phyloP scores from a whole-genome alignment of 768 basidiomycete species.

The Leccinum longicurvipes region DNA sequence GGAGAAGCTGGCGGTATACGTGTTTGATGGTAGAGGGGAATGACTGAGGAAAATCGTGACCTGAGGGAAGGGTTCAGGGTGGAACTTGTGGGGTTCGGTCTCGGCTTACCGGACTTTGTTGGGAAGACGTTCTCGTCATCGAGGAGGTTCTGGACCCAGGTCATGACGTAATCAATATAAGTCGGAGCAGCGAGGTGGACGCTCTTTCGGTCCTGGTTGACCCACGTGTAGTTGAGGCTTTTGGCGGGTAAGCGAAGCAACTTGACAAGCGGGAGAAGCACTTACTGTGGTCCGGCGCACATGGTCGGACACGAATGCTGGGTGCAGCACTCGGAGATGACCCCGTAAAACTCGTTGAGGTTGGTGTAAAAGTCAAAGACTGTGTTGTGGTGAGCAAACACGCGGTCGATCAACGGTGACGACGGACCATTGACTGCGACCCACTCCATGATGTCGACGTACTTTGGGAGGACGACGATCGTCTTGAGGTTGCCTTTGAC shows the following conservation, averaged over 20 bases:
- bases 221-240: constrained; percentile 93
- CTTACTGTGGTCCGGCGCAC: constrained; percentile 84
- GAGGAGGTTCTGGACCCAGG: constrained; percentile 89
- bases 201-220: constrained; percentile 85
- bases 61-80: constrained; percentile 38
- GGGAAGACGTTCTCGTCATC: constrained; percentile 96
- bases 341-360: constrained; percentile 94
- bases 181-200: constrained; percentile 89
- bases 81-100: not conserved
- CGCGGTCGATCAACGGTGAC: not conserved
- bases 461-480: constrained; percentile 94
- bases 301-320: constrained; percentile 87
- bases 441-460: constrained; percentile 95
- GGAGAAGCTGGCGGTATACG: constrained; percentile 94
- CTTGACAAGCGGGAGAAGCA: constrained; percentile 5
- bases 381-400: constrained; percentile 27
- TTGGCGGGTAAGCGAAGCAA: not conserved
- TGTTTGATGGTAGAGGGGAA: constrained; percentile 92
- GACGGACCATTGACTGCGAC: constrained; percentile 88
- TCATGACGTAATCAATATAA: constrained; percentile 98
- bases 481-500: constrained; percentile 99
- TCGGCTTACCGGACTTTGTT: constrained; percentile 79
- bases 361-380: constrained; percentile 98
- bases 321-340: constrained; percentile 90
- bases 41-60: constrained; percentile 79